Evolutionary conservation across 352 stramenopile species (phyloP).

Genomic region (Phytophthora pistaciae): DNA sequence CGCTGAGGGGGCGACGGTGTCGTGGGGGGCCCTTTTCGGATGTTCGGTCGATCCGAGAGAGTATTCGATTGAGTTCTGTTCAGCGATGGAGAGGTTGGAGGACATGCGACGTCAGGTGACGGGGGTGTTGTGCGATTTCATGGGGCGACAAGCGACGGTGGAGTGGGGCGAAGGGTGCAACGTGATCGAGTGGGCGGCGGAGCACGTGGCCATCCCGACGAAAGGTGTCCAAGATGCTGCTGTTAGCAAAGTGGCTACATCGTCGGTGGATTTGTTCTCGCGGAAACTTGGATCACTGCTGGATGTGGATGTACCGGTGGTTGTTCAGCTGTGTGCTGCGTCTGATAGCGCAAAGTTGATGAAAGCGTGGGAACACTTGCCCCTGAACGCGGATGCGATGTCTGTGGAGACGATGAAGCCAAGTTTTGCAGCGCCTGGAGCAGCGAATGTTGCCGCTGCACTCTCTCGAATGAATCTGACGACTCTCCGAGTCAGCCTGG

Average conservation of each 20-base stretch:
- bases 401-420: conserved; percentile 19
- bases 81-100: conserved; percentile 20
- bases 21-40: conserved; percentile 20
- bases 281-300: background rate
- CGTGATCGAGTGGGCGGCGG: conserved; percentile 21
- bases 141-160: conserved; percentile 1
- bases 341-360: background rate
- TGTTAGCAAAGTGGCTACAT: background rate
- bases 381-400: background rate
- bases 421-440: conserved; percentile 4
- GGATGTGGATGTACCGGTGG: background rate
- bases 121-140: conserved; percentile 7
- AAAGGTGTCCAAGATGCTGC: conserved; percentile 7
- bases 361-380: conserved; percentile 4
- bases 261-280: background rate
- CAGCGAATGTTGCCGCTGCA: background rate
- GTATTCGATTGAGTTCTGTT: conserved; percentile 20
- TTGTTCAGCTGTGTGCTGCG: conserved; percentile 25
- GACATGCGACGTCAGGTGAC: conserved; percentile 5
- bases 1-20: background rate
- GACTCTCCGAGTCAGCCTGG: conserved; percentile 10
- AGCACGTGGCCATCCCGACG: conserved; percentile 20
- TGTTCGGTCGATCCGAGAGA: conserved; percentile 9
- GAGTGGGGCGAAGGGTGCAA: conserved; percentile 8
- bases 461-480: conserved; percentile 19